Conservation (phyloP, 768 basidiomycete genomes). For the Termitomyces sp. region DNA sequence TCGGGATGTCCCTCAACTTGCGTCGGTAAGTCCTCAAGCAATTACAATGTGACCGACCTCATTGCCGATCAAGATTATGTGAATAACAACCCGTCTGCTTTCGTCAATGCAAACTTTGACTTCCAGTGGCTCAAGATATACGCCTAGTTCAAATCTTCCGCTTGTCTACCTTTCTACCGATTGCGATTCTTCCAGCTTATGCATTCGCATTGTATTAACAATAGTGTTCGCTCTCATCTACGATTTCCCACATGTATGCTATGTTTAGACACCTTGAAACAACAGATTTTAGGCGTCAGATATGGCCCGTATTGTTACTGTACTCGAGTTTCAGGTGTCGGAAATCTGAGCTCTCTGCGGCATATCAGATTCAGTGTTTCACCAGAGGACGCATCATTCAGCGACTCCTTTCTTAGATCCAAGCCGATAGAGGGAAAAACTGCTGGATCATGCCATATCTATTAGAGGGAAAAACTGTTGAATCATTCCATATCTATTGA, state of each 20-base stretch:
- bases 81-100: slow-evolving; percentile 62
- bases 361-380: background rate
- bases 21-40: slow-evolving; percentile 33
- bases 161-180: background rate
- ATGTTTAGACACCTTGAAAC: background rate
- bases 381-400: no score
- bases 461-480: no score
- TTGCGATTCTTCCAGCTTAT: background rate
- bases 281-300: background rate
- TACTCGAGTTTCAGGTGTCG: background rate
- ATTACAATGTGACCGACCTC: background rate
- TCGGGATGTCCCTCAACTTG: slow-evolving; percentile 58
- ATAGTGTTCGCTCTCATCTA: background rate
- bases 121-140: slow-evolving; percentile 55
- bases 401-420: no score
- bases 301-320: background rate
- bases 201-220: background rate
- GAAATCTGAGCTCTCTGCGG: background rate
- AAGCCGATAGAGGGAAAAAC: no score
- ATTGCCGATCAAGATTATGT: slow-evolving; percentile 43
- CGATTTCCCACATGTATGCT: background rate
- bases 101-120: slow-evolving; percentile 67
- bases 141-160: background rate
- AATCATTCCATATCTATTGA: no score
- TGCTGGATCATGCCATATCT: no score